Evolutionary conservation across 768 basidiomycete genomes (phyloP).

Genomic region (Tricholoma flavovirens): DNA sequence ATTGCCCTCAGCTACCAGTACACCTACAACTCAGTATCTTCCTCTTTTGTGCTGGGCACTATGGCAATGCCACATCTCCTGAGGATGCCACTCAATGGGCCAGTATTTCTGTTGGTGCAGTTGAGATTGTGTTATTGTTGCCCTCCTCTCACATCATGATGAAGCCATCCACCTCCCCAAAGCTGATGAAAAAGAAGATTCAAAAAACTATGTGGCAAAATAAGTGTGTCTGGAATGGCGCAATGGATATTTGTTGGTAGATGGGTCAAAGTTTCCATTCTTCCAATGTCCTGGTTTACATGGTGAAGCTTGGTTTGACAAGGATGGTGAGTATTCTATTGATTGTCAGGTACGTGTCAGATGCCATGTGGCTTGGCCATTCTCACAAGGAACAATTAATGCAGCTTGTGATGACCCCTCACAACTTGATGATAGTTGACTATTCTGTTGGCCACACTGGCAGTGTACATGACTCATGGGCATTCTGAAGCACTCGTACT

Average conservation of each 20-base stretch:
- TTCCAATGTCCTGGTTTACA: slow-evolving; percentile 18
- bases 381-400: not conserved
- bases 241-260: slow-evolving; percentile 14
- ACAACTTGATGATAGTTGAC: slow-evolving; percentile 1
- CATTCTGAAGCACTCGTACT: not conserved
- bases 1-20: slow-evolving; percentile 7
- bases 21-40: slow-evolving; percentile 8
- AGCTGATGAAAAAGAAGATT: not conserved
- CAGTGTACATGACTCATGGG: slow-evolving; percentile 2
- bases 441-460: not conserved
- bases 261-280: slow-evolving; percentile 20
- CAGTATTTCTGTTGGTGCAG: not conserved
- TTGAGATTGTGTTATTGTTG: not conserved
- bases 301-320: slow-evolving; percentile 18
- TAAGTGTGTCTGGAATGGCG: not conserved
- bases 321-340: slow-evolving; percentile 10
- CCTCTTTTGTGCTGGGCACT: slow-evolving; percentile 8
- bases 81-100: slow-evolving; percentile 1
- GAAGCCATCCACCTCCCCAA: not conserved
- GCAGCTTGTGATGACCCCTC: not conserved
- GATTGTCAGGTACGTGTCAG: not conserved
- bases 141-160: slow-evolving; percentile 2
- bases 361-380: not conserved
- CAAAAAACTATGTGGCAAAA: not conserved
- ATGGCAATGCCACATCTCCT: slow-evolving; percentile 7